These are phyloP conservation scores for Cercospora citrullina DNA, from an alignment of 2,329 filamentous ascomycete species.

Conservation along the genomic window DNA sequence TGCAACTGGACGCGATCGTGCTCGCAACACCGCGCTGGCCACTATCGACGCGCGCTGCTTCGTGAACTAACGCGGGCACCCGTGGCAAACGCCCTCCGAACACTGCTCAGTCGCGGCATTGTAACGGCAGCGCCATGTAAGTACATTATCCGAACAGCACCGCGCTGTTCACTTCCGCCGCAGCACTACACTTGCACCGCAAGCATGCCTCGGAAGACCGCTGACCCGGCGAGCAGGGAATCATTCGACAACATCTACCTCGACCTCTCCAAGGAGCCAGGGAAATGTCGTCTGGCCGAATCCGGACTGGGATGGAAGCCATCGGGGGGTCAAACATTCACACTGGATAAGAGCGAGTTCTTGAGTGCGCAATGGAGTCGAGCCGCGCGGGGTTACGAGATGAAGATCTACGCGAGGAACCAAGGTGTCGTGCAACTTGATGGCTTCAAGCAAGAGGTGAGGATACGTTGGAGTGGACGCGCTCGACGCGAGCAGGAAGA, in stretches of 20 bases:
- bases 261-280: constrained; percentile 87
- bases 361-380: constrained; percentile 89
- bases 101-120: not conserved
- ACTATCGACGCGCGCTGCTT: not conserved
- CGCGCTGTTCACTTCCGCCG: not conserved
- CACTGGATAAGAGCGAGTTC: constrained; percentile 84
- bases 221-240: constrained; percentile 54
- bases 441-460: constrained; percentile 83
- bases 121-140: constrained; percentile 8
- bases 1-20: not conserved
- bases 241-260: constrained; percentile 97
- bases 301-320: constrained; percentile 96
- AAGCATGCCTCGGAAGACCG: not conserved
- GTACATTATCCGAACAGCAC: not conserved
- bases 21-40: not conserved
- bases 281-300: constrained; percentile 93
- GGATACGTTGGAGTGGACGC: not conserved
- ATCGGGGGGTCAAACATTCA: constrained; percentile 86
- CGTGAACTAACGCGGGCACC: constrained; percentile 1
- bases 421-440: constrained; percentile 89
- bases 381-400: constrained; percentile 86
- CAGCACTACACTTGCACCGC: not conserved
- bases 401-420: constrained; percentile 84
- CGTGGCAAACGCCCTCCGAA: constrained; percentile 10
- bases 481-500: constrained; percentile 20